Evolutionary conservation across 208 protist species (phyloP), one percentile per base, ranked within the genome.

Genomic region (Trypanosoma cruzi): DNA sequence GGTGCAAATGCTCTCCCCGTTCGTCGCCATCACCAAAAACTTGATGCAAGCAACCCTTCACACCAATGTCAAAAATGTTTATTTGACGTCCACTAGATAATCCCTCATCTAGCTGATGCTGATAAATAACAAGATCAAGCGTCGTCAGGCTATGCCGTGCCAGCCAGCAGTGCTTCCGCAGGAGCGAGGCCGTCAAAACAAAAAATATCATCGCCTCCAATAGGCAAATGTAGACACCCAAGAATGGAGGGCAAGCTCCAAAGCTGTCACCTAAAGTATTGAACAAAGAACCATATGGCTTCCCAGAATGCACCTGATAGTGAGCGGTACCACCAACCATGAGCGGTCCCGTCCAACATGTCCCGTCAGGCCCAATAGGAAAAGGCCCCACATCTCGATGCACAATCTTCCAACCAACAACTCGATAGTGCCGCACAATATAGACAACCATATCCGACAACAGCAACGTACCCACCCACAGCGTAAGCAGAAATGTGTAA

Each of bases 81-180:
- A 69, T 58, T 10, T 32, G 75, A 80, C 68, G 63, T 75, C 80
- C 16, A 58, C 31, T 46, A 75, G 37, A 52, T 84, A 32, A 29
- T 7, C 62, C 68, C 44, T 63, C 29, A 2, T 64, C 59, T 28
- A 71, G 36, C 36, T 67, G 79, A 42, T 80, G 65, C 56, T 92
- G 85, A 49, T 79, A 75, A 68, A 96, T 86, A 13, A 96, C 91
- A 53, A 90, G 63, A 67, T 96, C 91, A 56, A 96, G 87, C 5
- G 91, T 94, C 7, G 88, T 92, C 44, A 93, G 73, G 75, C 94
- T 96, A 71, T 86, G 82, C n/a, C 91, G 77, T 16, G 84, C 85
- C 48, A 89, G 87, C 22, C 60, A 68, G 56, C 81, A 84, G 75
- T 96, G 89, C 20, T 82, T 82, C 50, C 60, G 64, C 50, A 96